Evolutionary conservation across 2,329 filamentous ascomycete genomes (phyloP).

Genomic region (Neofusicoccum laricinum): DNA sequence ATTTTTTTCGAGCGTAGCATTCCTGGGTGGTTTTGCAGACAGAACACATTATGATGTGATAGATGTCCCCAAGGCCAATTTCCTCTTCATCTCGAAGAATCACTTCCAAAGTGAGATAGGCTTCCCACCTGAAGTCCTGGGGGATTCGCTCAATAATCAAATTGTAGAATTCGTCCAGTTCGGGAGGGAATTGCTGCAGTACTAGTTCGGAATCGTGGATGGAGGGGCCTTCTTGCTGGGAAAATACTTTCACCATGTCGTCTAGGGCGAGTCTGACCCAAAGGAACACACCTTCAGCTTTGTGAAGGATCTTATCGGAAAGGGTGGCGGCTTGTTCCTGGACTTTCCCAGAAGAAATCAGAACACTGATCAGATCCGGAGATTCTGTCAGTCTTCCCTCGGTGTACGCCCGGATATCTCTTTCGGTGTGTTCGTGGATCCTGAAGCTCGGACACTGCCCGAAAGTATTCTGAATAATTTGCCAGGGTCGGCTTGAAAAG

Average conservation of each 20-base stretch:
- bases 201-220: background rate
- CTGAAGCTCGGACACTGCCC: background rate
- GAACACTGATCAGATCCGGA: background rate
- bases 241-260: background rate
- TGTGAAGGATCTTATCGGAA: background rate
- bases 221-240: background rate
- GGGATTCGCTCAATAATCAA: background rate
- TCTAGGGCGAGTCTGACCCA: conserved; percentile 13
- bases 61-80: background rate
- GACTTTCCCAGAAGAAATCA: background rate
- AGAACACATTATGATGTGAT: background rate
- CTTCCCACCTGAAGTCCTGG: background rate
- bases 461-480: conserved; percentile 18
- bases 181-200: background rate
- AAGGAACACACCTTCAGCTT: conserved; percentile 14
- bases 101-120: background rate
- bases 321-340: background rate
- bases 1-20: background rate
- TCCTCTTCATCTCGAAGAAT: background rate
- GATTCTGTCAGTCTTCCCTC: conserved; percentile 1
- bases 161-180: background rate
- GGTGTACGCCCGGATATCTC: conserved; percentile 19
- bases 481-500: conserved; percentile 20
- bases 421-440: conserved; percentile 18
- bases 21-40: background rate